phyloP scores from a whole-genome alignment of 2,329 filamentous ascomycete species.

The Periconia sp. region DNA sequence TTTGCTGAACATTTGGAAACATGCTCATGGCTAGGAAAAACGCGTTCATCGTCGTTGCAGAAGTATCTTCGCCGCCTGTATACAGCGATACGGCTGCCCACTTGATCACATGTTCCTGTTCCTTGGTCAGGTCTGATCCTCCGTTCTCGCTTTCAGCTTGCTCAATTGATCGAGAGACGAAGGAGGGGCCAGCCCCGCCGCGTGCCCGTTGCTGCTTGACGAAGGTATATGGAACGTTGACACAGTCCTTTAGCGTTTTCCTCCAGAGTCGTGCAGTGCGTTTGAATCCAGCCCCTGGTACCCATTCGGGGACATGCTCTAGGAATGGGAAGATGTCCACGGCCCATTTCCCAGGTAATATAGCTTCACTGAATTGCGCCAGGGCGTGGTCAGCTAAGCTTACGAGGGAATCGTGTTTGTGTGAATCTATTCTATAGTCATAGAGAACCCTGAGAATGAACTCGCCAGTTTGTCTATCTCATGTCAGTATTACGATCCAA shows the following conservation, averaged over 20 bases:
- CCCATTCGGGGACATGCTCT: constrained; percentile 55
- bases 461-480: too few species aligned
- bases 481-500: too few species aligned
- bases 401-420: constrained; percentile 51
- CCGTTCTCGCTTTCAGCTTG: too few species aligned
- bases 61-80: constrained; percentile 54
- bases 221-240: constrained; percentile 52
- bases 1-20: constrained; percentile 55
- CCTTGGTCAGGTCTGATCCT: constrained; percentile 34
- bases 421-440: constrained; percentile 53
- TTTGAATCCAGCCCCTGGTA: constrained; percentile 56
- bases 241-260: constrained; percentile 33
- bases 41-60: too few species aligned
- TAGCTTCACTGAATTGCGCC: constrained; percentile 48
- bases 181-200: too few species aligned
- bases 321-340: constrained; percentile 57
- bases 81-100: constrained; percentile 54
- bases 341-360: constrained; percentile 51
- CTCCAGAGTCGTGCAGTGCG: constrained; percentile 47
- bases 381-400: constrained; percentile 51
- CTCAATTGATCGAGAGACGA: too few species aligned
- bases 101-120: constrained; percentile 46
- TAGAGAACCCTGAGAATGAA: constrained; percentile 36
- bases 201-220: constrained; percentile 53
- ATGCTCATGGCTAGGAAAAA: constrained; percentile 62